Evolutionary conservation across 352 stramenopile species (phyloP).

Genomic region (Globisporangium orthogonon): DNA sequence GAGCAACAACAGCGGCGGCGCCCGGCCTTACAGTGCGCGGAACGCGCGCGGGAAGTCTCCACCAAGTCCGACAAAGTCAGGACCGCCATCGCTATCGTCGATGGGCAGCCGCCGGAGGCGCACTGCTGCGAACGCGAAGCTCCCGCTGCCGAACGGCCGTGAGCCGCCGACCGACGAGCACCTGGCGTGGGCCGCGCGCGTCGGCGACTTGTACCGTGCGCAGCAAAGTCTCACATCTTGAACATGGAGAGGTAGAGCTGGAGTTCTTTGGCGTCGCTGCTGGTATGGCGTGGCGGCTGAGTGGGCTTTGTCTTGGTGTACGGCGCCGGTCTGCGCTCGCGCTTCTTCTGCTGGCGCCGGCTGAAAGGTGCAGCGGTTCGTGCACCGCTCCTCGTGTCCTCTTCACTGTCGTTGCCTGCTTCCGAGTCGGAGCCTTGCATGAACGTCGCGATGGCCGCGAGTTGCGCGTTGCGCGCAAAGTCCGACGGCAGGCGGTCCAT

Average conservation of each 20-base stretch:
- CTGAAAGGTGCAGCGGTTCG: neutral
- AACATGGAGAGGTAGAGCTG: conserved; percentile 57
- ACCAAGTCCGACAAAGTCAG: neutral
- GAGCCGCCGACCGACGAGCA: conserved; percentile 28
- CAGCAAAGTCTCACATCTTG: conserved; percentile 20
- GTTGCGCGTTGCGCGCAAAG: conserved; percentile 60
- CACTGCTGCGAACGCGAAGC: neutral
- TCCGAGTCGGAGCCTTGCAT: conserved; percentile 54
- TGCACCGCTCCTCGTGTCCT: conserved; percentile 2
- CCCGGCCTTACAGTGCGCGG: no score
- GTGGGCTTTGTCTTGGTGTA: conserved; percentile 17
- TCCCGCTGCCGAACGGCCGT: conserved; percentile 3
- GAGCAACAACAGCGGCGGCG: neutral
- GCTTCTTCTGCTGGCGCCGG: conserved; percentile 1
- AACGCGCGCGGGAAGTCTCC: neutral
- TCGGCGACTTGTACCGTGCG: conserved; percentile 41
- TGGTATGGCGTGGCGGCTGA: neutral
- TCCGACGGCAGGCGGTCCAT: conserved; percentile 56
- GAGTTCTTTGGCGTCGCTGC: conserved; percentile 33
- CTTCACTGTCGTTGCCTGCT: neutral
- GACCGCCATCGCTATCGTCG: neutral
- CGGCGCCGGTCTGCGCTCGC: conserved; percentile 14
- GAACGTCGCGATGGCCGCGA: conserved; percentile 71
- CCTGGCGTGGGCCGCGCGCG: conserved; percentile 47
- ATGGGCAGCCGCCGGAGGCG: neutral